Evolutionary conservation across 2,329 filamentous ascomycete genomes (phyloP).

Genomic region (Aureobasidium sp.): DNA sequence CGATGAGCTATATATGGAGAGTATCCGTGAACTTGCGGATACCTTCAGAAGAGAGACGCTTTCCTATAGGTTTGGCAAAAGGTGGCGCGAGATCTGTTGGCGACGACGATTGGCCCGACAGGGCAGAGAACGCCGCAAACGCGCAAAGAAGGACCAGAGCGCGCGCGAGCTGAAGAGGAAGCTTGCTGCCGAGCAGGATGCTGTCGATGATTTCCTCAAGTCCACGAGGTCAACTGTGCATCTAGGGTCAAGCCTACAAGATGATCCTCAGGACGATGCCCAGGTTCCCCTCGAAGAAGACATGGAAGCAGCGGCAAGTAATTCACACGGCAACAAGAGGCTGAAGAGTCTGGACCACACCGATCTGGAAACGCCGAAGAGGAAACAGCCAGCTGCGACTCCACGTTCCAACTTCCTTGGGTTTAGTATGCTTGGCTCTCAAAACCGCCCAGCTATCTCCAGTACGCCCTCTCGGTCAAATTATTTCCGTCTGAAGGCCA

Average conservation of each 20-base stretch:
- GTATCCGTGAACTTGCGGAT: constrained; percentile 21
- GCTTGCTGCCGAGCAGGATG: constrained; percentile 17
- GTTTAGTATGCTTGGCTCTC: constrained; percentile 16
- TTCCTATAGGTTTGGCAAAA: constrained; percentile 26
- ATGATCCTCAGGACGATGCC: background rate
- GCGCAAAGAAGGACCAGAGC: constrained; percentile 13
- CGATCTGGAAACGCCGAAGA: constrained; percentile 11
- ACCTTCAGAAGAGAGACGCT: constrained; percentile 26
- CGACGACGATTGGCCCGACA: constrained; percentile 25
- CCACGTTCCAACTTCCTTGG: constrained; percentile 24
- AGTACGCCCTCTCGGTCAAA: constrained; percentile 23
- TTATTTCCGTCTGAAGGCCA: constrained; percentile 43
- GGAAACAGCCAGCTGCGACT: constrained; percentile 18
- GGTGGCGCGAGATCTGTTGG: constrained; percentile 31
- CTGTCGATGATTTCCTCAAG: constrained; percentile 14
- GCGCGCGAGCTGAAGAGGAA: constrained; percentile 17
- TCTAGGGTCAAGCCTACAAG: background rate
- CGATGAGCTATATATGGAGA: constrained; percentile 25
- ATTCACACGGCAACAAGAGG: constrained; percentile 19
- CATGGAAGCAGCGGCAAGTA: background rate
- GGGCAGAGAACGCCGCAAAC: constrained; percentile 25
- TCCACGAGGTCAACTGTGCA: background rate
- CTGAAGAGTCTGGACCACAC: constrained; percentile 20
- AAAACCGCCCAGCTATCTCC: constrained; percentile 1
- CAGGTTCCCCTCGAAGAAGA: background rate